phyloP scores from a whole-genome alignment of 768 basidiomycete species.

The Xanthoconium stramineum region DNA sequence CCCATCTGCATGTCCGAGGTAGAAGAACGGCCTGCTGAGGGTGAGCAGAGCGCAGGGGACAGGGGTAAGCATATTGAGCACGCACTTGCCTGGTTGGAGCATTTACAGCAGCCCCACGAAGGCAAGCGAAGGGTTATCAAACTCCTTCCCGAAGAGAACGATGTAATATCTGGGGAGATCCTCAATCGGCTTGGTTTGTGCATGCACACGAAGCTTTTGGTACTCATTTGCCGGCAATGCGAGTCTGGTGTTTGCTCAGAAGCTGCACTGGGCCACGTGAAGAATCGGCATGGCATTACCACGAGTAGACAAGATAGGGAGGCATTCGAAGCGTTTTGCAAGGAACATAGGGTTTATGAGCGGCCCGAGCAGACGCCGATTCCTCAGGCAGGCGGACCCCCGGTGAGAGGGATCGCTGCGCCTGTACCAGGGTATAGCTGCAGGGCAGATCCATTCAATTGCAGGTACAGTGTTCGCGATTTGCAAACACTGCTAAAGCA shows the following conservation, averaged over 20 bases:
- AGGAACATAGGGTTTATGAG: no score
- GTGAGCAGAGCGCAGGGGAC: neutral
- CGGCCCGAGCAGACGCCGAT: no score
- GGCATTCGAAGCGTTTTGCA: no score
- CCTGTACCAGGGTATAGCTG: no score
- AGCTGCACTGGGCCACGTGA: neutral
- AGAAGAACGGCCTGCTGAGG: neutral
- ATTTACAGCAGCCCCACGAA: neutral
- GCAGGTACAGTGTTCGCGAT: no score
- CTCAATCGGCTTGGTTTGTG: neutral
- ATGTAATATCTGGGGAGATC: neutral
- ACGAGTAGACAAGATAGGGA: neutral
- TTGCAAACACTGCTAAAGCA: no score
- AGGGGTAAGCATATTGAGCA: neutral
- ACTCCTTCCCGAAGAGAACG: neutral
- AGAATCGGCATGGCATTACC: neutral
- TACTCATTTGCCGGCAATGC: conserved; percentile 2
- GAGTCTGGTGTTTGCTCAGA: neutral
- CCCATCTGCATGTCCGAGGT: neutral
- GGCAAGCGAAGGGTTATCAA: neutral
- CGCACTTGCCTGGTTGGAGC: neutral
- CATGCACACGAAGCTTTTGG: neutral
- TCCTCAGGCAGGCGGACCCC: no score
- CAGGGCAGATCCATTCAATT: neutral
- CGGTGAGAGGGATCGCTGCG: no score